Conservation (phyloP, 495 filamentous ascomycete species). For the Antarctomyces pellizariae region DNA sequence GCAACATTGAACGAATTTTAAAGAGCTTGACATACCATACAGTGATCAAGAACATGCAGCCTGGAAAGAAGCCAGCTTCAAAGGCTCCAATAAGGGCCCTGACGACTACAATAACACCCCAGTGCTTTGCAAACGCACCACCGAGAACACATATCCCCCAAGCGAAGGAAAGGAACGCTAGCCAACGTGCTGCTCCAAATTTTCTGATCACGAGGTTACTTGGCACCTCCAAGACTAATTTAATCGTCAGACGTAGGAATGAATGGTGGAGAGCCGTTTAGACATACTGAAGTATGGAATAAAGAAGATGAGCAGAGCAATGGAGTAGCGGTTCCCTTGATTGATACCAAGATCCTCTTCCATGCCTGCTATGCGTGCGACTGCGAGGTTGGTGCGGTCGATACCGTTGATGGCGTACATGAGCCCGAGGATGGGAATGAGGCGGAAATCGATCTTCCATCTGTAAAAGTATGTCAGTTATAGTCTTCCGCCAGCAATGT, state of each 20-base stretch:
- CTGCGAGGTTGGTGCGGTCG: slow-evolving; percentile 31
- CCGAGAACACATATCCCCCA: slow-evolving; percentile 7
- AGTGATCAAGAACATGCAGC: slow-evolving; percentile 24
- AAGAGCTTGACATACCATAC: too few relatives aligned
- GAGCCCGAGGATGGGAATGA: slow-evolving; percentile 9
- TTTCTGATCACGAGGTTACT: neutral
- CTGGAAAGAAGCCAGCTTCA: slow-evolving; percentile 21
- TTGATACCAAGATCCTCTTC: slow-evolving; percentile 21
- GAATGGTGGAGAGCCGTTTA: too few relatives aligned
- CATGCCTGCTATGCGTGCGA: slow-evolving; percentile 21
- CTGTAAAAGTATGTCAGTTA: too few relatives aligned
- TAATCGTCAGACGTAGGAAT: too few relatives aligned
- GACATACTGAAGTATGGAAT: neutral
- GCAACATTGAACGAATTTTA: too few relatives aligned
- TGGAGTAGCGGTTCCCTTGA: slow-evolving; percentile 15
- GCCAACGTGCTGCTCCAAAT: neutral
- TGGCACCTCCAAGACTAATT: neutral
- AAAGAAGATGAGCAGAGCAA: neutral
- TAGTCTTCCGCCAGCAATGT: too few relatives aligned
- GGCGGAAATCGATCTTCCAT: slow-evolving; percentile 4
- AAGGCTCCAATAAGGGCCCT: slow-evolving; percentile 27
- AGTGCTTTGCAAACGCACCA: slow-evolving; percentile 23
- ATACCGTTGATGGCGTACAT: slow-evolving; percentile 37
- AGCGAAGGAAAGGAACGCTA: neutral
- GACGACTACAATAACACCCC: slow-evolving; percentile 17